A percentile compares a stretch with the other conserved stretches of the same genome.
Evolutionary conservation across 768 basidiomycete genomes (phyloP).

Genomic region (Lactarius tabidus): DNA sequence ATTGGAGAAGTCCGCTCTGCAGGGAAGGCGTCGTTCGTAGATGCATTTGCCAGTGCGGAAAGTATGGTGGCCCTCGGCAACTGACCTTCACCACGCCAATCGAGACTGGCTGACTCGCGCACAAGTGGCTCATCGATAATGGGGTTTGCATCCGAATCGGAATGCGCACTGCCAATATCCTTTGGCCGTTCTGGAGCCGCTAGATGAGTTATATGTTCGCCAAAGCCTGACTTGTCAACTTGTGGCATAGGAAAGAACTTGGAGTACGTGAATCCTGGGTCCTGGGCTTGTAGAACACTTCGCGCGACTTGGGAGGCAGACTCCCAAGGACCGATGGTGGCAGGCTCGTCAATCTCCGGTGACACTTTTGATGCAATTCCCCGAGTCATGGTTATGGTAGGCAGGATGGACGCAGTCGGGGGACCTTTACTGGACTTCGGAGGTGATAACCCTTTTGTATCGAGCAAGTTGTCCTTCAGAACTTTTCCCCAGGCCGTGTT

Average conservation of each 20-base stretch:
- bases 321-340: constrained; percentile 46
- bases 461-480: neutral
- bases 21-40: neutral
- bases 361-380: neutral
- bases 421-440: neutral
- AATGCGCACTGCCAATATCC: neutral
- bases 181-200: neutral
- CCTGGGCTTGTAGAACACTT: neutral
- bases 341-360: constrained; percentile 5
- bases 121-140: neutral
- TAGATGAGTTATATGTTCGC: neutral
- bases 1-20: neutral
- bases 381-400: neutral
- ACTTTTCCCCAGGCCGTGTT: constrained; percentile 29
- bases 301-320: constrained; percentile 48
- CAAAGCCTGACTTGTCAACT: neutral
- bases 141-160: neutral
- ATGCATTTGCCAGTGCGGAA: neutral
- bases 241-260: constrained; percentile 15
- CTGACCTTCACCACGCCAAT: neutral
- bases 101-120: neutral
- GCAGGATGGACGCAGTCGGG: neutral
- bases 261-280: neutral
- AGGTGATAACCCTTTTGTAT: neutral
- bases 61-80: neutral